Conservation (phyloP, 495 filamentous ascomycete genomes). For the Elasticomyces elasticus region DNA sequence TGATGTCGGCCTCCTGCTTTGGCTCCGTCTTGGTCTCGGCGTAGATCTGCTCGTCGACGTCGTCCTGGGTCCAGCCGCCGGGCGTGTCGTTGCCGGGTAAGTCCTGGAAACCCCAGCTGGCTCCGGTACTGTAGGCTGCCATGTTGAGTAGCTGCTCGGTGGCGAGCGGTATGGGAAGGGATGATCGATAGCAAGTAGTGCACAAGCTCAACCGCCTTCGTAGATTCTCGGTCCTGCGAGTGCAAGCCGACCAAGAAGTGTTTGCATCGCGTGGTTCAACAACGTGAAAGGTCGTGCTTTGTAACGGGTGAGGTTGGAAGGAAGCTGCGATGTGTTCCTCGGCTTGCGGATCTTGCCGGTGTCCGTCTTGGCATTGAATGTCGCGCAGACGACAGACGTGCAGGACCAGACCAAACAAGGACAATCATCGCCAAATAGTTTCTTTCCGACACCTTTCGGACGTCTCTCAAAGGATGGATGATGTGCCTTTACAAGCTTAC, state of each 20-base stretch:
- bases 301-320: neutral
- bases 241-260: neutral
- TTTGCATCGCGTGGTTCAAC: neutral
- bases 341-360: neutral
- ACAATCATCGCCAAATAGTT: too few species aligned
- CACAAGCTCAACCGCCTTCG: neutral
- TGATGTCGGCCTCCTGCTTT: conserved; percentile 5
- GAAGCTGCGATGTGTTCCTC: neutral
- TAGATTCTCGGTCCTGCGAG: too few species aligned
- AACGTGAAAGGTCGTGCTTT: neutral
- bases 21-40: neutral
- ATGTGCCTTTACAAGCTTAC: too few species aligned
- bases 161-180: neutral
- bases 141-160: neutral
- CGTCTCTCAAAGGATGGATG: too few species aligned
- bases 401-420: neutral
- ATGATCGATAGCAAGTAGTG: neutral
- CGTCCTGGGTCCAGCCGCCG: conserved; percentile 15
- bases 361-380: neutral
- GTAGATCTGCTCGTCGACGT: conserved; percentile 9
- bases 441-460: too few species aligned
- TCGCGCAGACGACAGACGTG: neutral
- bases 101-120: conserved; percentile 16
- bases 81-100: too few species aligned
- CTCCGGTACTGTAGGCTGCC: conserved; percentile 9